Base-by-base conservation (phyloP, 306 rosid genomes). In the Ziziphus jujuba region DNA sequence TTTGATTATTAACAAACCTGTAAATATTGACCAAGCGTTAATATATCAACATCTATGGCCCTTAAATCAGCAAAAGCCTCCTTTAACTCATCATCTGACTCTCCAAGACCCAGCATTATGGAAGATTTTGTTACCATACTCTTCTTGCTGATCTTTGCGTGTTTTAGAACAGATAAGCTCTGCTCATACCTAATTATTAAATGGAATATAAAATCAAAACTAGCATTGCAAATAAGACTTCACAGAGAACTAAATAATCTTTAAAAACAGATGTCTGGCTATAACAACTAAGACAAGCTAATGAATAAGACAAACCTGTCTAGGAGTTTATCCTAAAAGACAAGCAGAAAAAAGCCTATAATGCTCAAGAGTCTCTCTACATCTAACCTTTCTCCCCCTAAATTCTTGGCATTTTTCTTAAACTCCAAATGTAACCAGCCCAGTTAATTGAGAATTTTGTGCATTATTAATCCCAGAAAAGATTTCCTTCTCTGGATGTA, bases 81-180 rank as follows among this genome's bases (percentile, higher is more conserved):
- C 85, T 86, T 87, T 78, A 93, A 73, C 84, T 93, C 99, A 63
- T 86, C 89, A 62, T 93, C 96, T 9, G 96, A 63, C 84, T 93
- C 99, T 61, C 96, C 97, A 15, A 93, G 98, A 71, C 98, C 98
- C 76, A 93, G 75, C 98, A 93, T 93, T 82, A 90, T 88, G 67
- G 97, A 93, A 52, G 97, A 62, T 88, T 93, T 93, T 50, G 97
- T 93, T 69, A 90, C 86, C 98, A 93, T 90, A 5, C 98, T 88
- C 73, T 78, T 85, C 84, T 86, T 88, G 81, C 89, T 84, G 59
- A 31, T 61, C 67, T 91, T 91, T 74, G 96, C 96, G 80, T 91
- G 91, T 47, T 80, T 81, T 44, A 91, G 78, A 81, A 91, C 96
- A 35, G 96, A 80, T 71, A 88, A 77, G 75, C 97, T 91, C 81